Evolutionary conservation across 2,329 filamentous ascomycete species (phyloP), one percentile per base, ranked within the genome.

Genomic region (Talaromyces marneffei): DNA sequence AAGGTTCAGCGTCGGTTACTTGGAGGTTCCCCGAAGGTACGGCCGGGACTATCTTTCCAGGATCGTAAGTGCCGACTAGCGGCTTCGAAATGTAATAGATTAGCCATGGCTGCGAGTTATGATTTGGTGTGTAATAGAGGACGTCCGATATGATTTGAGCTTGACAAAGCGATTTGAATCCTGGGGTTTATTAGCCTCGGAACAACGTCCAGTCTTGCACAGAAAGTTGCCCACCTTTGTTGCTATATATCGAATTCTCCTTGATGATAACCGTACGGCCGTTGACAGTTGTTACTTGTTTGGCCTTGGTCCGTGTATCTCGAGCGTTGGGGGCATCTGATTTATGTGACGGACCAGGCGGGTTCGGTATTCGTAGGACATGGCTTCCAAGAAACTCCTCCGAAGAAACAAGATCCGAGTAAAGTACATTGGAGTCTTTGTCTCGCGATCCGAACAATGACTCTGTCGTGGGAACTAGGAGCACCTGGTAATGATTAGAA

Each of bases 361-460:
- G 76, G 57, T 78, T 79, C 44, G 91, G 88, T 67, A 97, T 87
- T 69, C 92, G 91, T 72, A 99, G 82, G 62, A 97, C 92, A 89
- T 99, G 94, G 80, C 94, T 97, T 65, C 87, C 91, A 62, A 99
- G 84, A 75, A 99, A 97, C 69, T 99, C 94, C 74, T 99, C 94
- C 61, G 90, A 92, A 64, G 86, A 85, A 70, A 93, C 87, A 67
- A 96, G 84, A 73, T 97, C 93, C 68, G 86, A 81, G 75, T 92
- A 89, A 62, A 84, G 80, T 66, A 85, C 82, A 75, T 89, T 89
- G 68, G 88, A 89, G 75, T 97, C 94, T 74, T 87, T 86, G 77
- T 99, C 94, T 80, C 90, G 90, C 74, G 86, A 88, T 71, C 89
- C 90, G 71, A 96, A 85, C 71, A 99, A 87, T 67, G 92, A 88